These are phyloP conservation scores for Lunasporangiospora selenospora DNA, from an alignment of 192 early-diverging fungal species.

Conservation along the genomic window DNA sequence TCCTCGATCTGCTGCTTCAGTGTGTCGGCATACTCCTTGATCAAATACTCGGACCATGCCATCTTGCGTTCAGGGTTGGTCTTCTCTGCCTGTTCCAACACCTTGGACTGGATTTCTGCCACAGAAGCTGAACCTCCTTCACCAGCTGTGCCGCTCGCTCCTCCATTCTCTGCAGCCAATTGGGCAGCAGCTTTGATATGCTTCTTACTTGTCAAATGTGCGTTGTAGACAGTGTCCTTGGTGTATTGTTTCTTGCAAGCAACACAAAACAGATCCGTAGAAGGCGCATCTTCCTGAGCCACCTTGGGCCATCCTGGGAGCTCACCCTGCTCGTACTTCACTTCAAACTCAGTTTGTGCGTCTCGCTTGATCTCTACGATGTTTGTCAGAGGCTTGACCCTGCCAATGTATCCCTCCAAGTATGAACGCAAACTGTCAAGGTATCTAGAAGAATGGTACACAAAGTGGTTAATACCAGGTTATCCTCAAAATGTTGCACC, in stretches of 20 bases:
- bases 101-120: constrained; percentile 26
- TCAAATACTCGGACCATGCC: constrained; percentile 68
- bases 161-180: constrained; percentile 32
- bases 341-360: constrained; percentile 63
- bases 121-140: constrained; percentile 11
- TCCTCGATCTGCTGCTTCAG: constrained; percentile 70
- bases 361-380: constrained; percentile 58
- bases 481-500: neutral
- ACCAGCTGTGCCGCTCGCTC: constrained; percentile 28
- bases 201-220: constrained; percentile 89
- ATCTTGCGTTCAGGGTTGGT: constrained; percentile 61
- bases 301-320: constrained; percentile 70
- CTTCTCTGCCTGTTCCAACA: constrained; percentile 49
- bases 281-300: constrained; percentile 42
- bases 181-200: constrained; percentile 83
- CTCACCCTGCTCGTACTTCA: constrained; percentile 62
- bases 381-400: constrained; percentile 82
- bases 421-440: constrained; percentile 68
- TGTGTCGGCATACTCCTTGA: constrained; percentile 65
- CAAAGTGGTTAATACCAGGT: neutral
- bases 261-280: constrained; percentile 70
- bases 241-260: constrained; percentile 82
- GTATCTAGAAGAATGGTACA: constrained; percentile 55
- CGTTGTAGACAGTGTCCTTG: constrained; percentile 85
- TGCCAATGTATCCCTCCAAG: constrained; percentile 73